phyloP scores from a whole-genome alignment of 345 rosid genomes.

The Microthlaspi erraticum region DNA sequence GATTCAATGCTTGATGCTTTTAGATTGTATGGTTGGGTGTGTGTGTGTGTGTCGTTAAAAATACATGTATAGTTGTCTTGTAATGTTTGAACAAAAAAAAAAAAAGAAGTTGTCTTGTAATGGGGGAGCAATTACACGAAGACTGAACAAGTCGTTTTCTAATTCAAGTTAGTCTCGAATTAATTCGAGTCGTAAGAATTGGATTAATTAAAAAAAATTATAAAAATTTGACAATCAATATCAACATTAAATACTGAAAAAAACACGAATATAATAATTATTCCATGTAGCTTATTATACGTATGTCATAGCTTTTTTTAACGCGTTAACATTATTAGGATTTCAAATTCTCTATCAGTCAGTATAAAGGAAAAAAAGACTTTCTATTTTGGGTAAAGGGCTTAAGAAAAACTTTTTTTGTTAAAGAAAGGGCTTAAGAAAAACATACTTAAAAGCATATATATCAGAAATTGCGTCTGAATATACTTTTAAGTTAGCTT shows the following conservation, averaged over 20 bases:
- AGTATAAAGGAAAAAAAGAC: no score
- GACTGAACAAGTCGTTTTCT: constrained; percentile 33
- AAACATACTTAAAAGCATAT: no score
- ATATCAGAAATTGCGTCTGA: no score
- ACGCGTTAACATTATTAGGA: background rate
- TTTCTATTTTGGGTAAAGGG: no score
- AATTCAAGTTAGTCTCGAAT: constrained; percentile 13
- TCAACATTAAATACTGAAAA: background rate
- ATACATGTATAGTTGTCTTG: constrained; percentile 31
- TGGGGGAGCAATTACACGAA: constrained; percentile 42
- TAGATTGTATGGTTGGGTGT: background rate
- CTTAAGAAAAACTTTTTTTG: no score
- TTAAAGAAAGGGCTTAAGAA: no score
- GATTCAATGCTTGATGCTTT: constrained; percentile 17
- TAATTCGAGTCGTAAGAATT: constrained; percentile 18
- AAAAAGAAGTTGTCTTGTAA: constrained; percentile 39
- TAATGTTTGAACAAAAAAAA: no score
- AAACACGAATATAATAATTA: background rate
- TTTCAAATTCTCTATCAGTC: no score
- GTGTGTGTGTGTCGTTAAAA: constrained; percentile 8
- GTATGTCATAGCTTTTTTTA: background rate
- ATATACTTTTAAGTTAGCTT: background rate
- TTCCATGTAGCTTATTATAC: background rate
- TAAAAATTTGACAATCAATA: background rate
- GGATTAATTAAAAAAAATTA: constrained; percentile 9